phyloP scores from a whole-genome alignment of 2,329 filamentous ascomycete species.

The Daldinia sp. region DNA sequence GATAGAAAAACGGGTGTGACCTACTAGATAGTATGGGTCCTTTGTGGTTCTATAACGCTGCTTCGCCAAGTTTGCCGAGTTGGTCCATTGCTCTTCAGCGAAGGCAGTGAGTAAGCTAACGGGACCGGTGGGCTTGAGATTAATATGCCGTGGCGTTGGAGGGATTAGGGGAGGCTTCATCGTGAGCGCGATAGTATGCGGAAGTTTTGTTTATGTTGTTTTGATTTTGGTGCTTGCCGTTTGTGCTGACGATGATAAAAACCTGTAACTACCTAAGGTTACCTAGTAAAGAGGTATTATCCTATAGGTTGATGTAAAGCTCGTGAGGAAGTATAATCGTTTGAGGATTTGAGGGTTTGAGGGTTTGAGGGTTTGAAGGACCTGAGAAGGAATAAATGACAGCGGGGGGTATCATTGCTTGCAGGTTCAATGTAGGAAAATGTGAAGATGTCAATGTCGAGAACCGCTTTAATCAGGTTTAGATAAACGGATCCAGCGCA shows the following conservation, averaged over 20 bases:
- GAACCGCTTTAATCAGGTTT: not conserved
- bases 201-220: not conserved
- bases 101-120: conserved; percentile 68
- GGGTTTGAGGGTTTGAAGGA: conserved; percentile 2
- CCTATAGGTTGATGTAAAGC: not conserved
- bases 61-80: conserved; percentile 64
- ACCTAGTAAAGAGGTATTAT: too few relatives aligned
- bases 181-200: conserved; percentile 1
- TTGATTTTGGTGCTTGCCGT: not conserved
- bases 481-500: not conserved
- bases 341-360: conserved; percentile 6
- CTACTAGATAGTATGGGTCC: conserved; percentile 68
- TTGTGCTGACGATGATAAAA: not conserved
- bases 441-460: too few relatives aligned
- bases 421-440: too few relatives aligned
- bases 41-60: conserved; percentile 63
- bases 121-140: conserved; percentile 35
- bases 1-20: conserved; percentile 29
- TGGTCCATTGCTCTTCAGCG: conserved; percentile 65
- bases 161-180: conserved; percentile 31
- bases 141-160: conserved; percentile 23
- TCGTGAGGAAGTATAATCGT: not conserved
- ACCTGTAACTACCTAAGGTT: not conserved
- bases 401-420: conserved; percentile 41
- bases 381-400: conserved; percentile 3